Base-by-base conservation (phyloP, 1,139 yeast genomes). In the Spathaspora sp. region DNA sequence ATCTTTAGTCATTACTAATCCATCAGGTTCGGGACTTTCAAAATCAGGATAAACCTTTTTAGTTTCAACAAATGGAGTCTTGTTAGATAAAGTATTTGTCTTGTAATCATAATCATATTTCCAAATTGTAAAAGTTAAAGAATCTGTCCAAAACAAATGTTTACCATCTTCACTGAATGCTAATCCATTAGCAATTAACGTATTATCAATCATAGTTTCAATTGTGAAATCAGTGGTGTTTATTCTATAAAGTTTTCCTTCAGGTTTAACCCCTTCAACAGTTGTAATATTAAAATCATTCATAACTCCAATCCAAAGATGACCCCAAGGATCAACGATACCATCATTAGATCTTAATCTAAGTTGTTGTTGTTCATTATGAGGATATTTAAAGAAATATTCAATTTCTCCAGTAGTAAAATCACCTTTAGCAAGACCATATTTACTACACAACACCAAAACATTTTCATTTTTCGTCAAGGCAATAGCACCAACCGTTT, bases 281-380 rank as follows among this genome's bases (percentile, higher is more conserved):
- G 48, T 46, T 24, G 58, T 48, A 10, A 53, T 43, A 3, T 62
- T 65, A 54, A 84, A 84, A 53, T 83, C 83, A 34, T 73, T 71
- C 90, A 86, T 86, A n/a, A 86, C 72, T 1, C 93, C 93, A 45
- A 85, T 75, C 80, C 86, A 84, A 45, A 86, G 73, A 52, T 82
- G 74, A 0, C 93, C 91, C 63, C 80, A 70, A 1, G 86, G 84
- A 46, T 85, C 86, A 41, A 86, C 74, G 43, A 80, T 78, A 0
- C 91, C 93, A 58, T 86, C 95, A 56, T 86, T 86, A 16, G 90
- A 82, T 57, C 95, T 72, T 56, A 84, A 63, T 38, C 76, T 67
- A 2, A 43, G 43, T 15, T 53, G 52, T 20, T 63, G 61, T 15
- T 47, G 49, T 2, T 60, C 65, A 25, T 57, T 56, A 43, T 62